phyloP scores from a whole-genome alignment of 495 filamentous ascomycete species.

The Lindgomyces ingoldianus region DNA sequence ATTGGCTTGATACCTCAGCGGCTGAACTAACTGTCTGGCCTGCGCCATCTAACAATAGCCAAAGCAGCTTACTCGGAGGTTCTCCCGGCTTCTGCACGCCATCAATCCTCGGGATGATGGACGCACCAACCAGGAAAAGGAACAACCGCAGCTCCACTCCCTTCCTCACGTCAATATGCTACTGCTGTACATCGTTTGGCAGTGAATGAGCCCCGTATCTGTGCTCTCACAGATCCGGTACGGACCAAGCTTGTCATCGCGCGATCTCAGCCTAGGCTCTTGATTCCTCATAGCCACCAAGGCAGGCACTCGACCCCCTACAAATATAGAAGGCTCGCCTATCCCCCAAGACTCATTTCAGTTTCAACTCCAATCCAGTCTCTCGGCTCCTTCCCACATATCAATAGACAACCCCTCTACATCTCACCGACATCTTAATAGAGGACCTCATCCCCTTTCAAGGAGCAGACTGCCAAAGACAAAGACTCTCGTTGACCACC shows the following conservation, averaged over 20 bases:
- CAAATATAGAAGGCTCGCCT: constrained; percentile 37
- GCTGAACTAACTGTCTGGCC: constrained; percentile 32
- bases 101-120: constrained; percentile 37
- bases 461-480: constrained; percentile 8
- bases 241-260: constrained; percentile 34
- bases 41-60: constrained; percentile 39
- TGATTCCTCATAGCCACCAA: constrained; percentile 23
- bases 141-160: constrained; percentile 31
- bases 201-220: constrained; percentile 35
- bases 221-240: constrained; percentile 37
- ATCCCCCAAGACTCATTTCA: constrained; percentile 17
- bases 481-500: constrained; percentile 16
- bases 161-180: constrained; percentile 40
- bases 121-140: constrained; percentile 35
- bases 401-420: constrained; percentile 5
- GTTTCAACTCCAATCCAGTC: constrained; percentile 21
- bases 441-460: constrained; percentile 6
- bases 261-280: constrained; percentile 33
- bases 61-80: constrained; percentile 32
- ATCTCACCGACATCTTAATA: constrained; percentile 20
- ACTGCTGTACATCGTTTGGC: constrained; percentile 36
- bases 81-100: constrained; percentile 32
- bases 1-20: constrained; percentile 36
- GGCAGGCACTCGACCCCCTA: constrained; percentile 11
- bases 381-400: constrained; percentile 26